Base-by-base conservation (phyloP, 163 green algal species). In the Chloromonas sp. region DNA sequence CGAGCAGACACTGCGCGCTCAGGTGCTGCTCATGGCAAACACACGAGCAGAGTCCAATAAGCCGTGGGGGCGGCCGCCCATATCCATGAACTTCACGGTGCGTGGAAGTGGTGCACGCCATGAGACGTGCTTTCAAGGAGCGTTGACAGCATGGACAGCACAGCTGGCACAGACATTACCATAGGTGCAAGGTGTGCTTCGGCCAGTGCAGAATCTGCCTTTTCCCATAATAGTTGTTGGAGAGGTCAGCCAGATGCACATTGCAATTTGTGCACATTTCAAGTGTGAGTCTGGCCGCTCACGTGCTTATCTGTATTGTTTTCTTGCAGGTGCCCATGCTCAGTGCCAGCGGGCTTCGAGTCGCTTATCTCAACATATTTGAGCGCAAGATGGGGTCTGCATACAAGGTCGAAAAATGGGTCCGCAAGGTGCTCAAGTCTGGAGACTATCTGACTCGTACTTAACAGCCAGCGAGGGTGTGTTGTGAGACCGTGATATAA, bases 331-430 rank as follows among this genome's bases (percentile, higher is more conserved):
- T 99, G 61, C 97, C 97, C 36, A 99, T 99, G 97, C 96, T 96
- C 89, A 95, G 88, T 59, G 94, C 95, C 74, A 95, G 87, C 60
- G 96, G 95, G 2, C 88, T 99, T 83, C 90, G 94, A 0, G 94
- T 99, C 80, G 90, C 95, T 78, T 99, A 98, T 90, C 91, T 99
- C 14, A 96, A 98, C 81, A 97, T 99, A 14, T 93, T 95, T 90
- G 97, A 99, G 91, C 98, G 97, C 87, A 93, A 92, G 77, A 81
- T 84, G 84, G 91, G 91, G 58, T 94, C 86, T 76, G 88, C 85
- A 1, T 98, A 98, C 93, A 93, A 96, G 86, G 86, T 94, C 66
- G 94, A 97, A 84, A 96, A 95, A 84, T 97, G 94, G 94, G 95
- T 98, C 66, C 92, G 95, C 58, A 98, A 98, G 88, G 86, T 97